phyloP scores from a whole-genome alignment of 306 rosid genomes.

The Herpetospermum pedunculosum region DNA sequence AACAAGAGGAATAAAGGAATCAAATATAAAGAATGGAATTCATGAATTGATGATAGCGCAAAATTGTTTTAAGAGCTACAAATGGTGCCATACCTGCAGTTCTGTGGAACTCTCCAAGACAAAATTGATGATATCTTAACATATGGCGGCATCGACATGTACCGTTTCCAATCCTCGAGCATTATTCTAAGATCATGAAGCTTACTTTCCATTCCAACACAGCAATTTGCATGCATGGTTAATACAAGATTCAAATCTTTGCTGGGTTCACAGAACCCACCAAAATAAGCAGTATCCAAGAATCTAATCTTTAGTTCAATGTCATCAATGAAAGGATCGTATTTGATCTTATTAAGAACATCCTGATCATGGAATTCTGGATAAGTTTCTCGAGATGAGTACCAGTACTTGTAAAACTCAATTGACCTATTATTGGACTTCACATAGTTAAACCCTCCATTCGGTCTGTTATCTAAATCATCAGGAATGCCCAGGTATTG shows the following conservation, averaged over 20 bases:
- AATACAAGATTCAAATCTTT: constrained; percentile 79
- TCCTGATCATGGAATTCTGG: constrained; percentile 94
- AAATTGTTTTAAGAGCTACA: not conserved
- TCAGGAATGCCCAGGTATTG: constrained; percentile 57
- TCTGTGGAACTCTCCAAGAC: constrained; percentile 84
- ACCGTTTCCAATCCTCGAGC: constrained; percentile 82
- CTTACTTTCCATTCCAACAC: constrained; percentile 72
- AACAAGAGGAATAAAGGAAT: not conserved
- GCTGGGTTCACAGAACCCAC: constrained; percentile 97
- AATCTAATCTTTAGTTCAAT: constrained; percentile 65
- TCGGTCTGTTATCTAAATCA: constrained; percentile 64
- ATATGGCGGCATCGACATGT: constrained; percentile 55
- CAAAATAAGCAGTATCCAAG: constrained; percentile 80
- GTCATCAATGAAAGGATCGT: constrained; percentile 35
- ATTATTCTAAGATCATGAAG: constrained; percentile 75
- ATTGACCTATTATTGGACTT: constrained; percentile 76
- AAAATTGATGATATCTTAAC: constrained; percentile 40
- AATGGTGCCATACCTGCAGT: constrained; percentile 46
- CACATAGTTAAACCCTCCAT: constrained; percentile 85
- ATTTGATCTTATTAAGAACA: constrained; percentile 81
- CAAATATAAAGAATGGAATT: not conserved
- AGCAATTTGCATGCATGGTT: constrained; percentile 98
- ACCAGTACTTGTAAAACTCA: constrained; percentile 82
- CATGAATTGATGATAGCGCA: not conserved
- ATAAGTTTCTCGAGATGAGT: constrained; percentile 55